Evolutionary conservation across 371 early-diverging fungal genomes (phyloP).

Genomic region (Mortierella sp.): DNA sequence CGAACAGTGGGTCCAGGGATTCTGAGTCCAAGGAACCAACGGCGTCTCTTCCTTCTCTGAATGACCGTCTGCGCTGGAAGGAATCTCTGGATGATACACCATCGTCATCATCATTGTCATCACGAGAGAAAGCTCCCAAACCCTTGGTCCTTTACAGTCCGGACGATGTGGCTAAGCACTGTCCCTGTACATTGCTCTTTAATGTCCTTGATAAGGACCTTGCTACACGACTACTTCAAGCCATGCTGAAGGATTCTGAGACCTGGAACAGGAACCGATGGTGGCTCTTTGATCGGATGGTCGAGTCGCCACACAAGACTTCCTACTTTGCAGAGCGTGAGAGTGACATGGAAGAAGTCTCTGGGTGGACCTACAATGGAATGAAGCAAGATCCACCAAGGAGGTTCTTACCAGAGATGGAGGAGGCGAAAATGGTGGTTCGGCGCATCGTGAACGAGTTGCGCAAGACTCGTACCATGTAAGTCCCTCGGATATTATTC

Average conservation of each 20-base stretch:
- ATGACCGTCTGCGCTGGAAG: constrained; percentile 41
- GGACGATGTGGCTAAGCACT: constrained; percentile 37
- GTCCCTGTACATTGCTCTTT: constrained; percentile 51
- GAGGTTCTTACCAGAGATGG: constrained; percentile 47
- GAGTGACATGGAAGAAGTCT: constrained; percentile 36
- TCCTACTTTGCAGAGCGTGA: constrained; percentile 43
- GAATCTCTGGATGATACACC: constrained; percentile 1
- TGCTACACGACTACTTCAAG: constrained; percentile 33
- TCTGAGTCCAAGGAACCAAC: constrained; percentile 2
- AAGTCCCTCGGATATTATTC: not conserved
- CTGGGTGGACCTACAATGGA: constrained; percentile 53
- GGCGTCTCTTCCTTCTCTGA: constrained; percentile 17
- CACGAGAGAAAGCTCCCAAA: constrained; percentile 3
- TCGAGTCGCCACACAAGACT: constrained; percentile 55
- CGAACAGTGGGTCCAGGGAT: not conserved
- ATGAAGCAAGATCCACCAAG: constrained; percentile 32
- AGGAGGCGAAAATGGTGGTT: constrained; percentile 45
- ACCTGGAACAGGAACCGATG: constrained; percentile 54
- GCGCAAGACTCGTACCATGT: constrained; percentile 34
- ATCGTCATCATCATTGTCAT: constrained; percentile 1
- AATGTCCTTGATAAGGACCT: constrained; percentile 53
- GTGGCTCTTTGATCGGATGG: constrained; percentile 57
- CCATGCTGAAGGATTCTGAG: constrained; percentile 50
- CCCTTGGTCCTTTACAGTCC: constrained; percentile 43
- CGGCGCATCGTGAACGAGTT: constrained; percentile 46